Base-by-base conservation (phyloP, 768 basidiomycete species). In the Asterophora parasitica region DNA sequence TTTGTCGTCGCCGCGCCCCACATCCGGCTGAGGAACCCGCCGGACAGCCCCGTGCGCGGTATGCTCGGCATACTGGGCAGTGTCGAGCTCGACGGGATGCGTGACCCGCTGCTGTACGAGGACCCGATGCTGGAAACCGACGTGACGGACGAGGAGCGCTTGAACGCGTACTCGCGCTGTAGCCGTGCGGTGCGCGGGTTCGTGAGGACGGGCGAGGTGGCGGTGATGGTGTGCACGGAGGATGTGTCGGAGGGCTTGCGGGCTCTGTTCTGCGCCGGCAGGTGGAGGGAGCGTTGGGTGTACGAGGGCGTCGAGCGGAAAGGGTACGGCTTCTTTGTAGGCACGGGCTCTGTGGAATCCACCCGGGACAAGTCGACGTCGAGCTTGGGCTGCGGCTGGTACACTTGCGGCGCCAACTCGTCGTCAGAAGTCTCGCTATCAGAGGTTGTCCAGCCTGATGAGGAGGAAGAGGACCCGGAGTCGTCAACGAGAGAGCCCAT, bases 11-110 rank as follows among this genome's bases (percentile, higher is more conserved):
- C 81, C 9, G 77, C 81, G 30, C 77, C 85, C 81, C 85, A 86
- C 82, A 88, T 85, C 23, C 85, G 75, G 55, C 81, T 85, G 41
- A 87, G 68, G 61, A 88, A 83, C 17, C 77, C 72, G 8, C 72
- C 73, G 19, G 76, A 62, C 34, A 55, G 41, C 39, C 62, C 61
- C 41, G 62, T 56, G 51, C 55, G 66, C 37, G 59, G 44, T 23
- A 69, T 62, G 31, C 50, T 62, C n/a, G 74, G 44, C 27, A 69
- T 62, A 32, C 50, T 62, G 17, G 74, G 69, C 53, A 71, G 66
- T 45, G 73, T 76, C 20, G 67, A 59, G 50, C 73, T 75, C 35
- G 67, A 59, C 10, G 58, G 15, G 5, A 64, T 51, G 10, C 55
- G 35, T 38, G 48, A 31, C 16, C 44, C 43, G 35, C 44, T 20